phyloP scores from a whole-genome alignment of 495 filamentous ascomycete species.

The Neurospora terricola region DNA sequence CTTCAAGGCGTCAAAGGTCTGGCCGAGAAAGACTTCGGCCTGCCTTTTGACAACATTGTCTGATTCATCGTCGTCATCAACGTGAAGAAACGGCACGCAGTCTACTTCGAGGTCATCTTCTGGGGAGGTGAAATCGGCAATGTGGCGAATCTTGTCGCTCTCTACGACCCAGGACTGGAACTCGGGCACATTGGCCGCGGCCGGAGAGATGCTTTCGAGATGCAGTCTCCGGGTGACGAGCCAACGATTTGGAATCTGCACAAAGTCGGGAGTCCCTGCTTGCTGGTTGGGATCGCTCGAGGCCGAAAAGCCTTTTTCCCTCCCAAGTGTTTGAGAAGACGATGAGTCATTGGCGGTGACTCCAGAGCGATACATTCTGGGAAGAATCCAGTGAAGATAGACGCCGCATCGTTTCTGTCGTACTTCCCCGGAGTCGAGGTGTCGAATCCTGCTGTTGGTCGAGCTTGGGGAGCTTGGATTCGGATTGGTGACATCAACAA shows the following conservation, averaged over 20 bases:
- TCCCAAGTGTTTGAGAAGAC: background rate
- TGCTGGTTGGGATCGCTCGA: background rate
- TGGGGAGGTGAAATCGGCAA: constrained; percentile 20
- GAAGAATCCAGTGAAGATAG: constrained; percentile 45
- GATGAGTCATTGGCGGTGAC: constrained; percentile 8
- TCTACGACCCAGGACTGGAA: constrained; percentile 40
- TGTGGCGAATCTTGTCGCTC: constrained; percentile 28
- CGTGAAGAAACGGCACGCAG: constrained; percentile 34
- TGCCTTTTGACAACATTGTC: constrained; percentile 22
- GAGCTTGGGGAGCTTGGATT: constrained; percentile 13
- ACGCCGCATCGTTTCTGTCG: constrained; percentile 31
- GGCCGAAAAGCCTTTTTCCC: background rate
- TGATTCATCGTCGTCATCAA: no score
- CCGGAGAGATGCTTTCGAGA: constrained; percentile 4
- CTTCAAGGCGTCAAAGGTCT: no score
- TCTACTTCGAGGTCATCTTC: constrained; percentile 37
- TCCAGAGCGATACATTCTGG: constrained; percentile 25
- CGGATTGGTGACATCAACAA: constrained; percentile 31
- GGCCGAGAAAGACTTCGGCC: constrained; percentile 44
- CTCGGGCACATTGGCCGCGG: constrained; percentile 5
- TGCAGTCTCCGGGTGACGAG: constrained; percentile 29
- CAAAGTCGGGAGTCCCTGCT: constrained; percentile 19
- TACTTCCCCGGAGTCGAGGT: constrained; percentile 23
- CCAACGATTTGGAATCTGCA: constrained; percentile 29
- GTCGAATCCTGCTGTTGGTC: constrained; percentile 17